Evolutionary conservation across 208 protist genomes (phyloP).

Genomic region (Trypanosoma cruzi): DNA sequence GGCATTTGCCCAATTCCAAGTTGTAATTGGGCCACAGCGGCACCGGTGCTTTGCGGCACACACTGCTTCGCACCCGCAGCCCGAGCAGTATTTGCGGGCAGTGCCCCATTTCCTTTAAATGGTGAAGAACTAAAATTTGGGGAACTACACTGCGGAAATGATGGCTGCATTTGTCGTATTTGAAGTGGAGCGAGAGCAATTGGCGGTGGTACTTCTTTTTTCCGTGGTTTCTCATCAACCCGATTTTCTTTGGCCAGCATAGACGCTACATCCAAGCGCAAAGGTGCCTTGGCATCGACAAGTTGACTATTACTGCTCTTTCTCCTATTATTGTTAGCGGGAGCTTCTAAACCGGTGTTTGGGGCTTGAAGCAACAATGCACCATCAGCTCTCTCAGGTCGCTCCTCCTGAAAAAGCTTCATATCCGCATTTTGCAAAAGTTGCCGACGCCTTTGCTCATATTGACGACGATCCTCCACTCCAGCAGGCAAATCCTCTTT

Average conservation of each 20-base stretch:
- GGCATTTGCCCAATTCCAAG: conserved; percentile 13
- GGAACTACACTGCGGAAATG: background rate
- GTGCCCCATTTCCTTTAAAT: background rate
- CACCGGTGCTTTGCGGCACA: background rate
- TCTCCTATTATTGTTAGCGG: conserved; percentile 3
- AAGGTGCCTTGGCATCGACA: background rate
- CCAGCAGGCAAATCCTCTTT: conserved; percentile 19
- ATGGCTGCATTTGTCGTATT: background rate
- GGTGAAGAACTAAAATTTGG: conserved; percentile 4
- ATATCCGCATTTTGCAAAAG: background rate
- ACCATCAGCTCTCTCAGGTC: background rate
- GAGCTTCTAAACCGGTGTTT: background rate
- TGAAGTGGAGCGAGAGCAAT: conserved; percentile 11
- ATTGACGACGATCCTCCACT: conserved; percentile 12
- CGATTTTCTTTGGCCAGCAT: background rate
- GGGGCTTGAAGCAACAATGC: background rate
- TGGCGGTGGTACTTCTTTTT: conserved; percentile 1
- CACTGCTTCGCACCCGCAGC: background rate
- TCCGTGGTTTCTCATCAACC: conserved; percentile 4
- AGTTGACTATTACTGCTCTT: background rate
- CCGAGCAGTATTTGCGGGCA: background rate
- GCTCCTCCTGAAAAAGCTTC: background rate
- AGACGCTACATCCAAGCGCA: background rate
- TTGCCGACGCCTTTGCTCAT: conserved; percentile 12
- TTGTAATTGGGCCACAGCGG: background rate